phyloP scores from a whole-genome alignment of 495 filamentous ascomycete genomes.

The Tetracladium setigerum region DNA sequence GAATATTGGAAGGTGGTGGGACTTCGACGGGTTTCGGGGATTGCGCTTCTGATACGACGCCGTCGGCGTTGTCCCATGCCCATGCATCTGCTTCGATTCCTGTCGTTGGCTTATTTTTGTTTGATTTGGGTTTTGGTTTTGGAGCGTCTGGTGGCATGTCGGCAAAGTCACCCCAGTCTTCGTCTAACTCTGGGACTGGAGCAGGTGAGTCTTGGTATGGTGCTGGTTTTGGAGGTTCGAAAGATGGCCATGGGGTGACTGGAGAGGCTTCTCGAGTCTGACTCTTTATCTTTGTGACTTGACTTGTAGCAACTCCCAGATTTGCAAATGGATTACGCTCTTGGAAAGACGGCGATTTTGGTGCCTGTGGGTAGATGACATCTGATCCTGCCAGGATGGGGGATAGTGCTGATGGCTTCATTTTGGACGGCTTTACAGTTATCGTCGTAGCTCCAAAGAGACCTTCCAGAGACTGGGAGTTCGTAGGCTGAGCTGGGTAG shows the following conservation, averaged over 20 bases:
- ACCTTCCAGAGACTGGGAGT: slow-evolving; percentile 10
- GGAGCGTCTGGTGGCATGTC: slow-evolving; percentile 28
- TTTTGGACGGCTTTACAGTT: slow-evolving; percentile 3
- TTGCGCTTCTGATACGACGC: slow-evolving; percentile 5
- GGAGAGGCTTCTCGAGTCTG: slow-evolving; percentile 28
- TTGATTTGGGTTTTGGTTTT: neutral
- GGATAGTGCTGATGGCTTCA: neutral
- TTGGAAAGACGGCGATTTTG: slow-evolving; percentile 44
- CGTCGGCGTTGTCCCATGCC: slow-evolving; percentile 22
- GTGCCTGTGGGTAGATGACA: slow-evolving; percentile 31
- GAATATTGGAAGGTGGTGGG: slow-evolving; percentile 83
- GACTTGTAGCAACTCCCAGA: slow-evolving; percentile 33
- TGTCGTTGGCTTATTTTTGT: slow-evolving; percentile 2
- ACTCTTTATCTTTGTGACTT: slow-evolving; percentile 22
- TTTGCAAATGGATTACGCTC: slow-evolving; percentile 38
- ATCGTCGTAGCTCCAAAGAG: slow-evolving; percentile 12
- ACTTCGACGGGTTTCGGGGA: slow-evolving; percentile 3
- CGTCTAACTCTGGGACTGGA: slow-evolving; percentile 26
- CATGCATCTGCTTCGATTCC: slow-evolving; percentile 21
- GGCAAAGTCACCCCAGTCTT: slow-evolving; percentile 55
- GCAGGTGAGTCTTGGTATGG: slow-evolving; percentile 18
- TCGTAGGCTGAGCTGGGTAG: neutral
- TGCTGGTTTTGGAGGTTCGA: slow-evolving; percentile 17
- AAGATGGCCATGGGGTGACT: slow-evolving; percentile 38
- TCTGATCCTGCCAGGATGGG: neutral